Base-by-base conservation (phyloP, 352 stramenopile genomes). In the Phytopythium sindhum region DNA sequence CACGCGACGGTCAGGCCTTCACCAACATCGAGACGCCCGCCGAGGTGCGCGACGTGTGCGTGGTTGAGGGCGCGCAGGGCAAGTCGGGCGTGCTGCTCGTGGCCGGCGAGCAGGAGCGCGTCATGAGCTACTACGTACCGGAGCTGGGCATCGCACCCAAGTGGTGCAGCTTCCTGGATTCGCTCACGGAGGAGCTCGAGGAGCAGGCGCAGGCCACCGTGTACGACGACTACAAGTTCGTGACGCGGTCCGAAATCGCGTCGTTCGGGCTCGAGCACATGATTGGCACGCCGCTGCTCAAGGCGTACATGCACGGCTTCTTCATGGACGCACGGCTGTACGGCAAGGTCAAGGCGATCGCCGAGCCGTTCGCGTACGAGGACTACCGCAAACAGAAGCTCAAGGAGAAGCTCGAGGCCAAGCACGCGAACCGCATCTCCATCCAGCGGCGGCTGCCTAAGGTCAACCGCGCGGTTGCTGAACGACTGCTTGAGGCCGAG, bases 231-330 rank as follows among this genome's bases (percentile, higher is more conserved):
- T 99, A 99, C 81, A 99, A 99, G 73, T 99, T 99, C 77, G 89
- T 99, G 23, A 99, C 96, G 28, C 81, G 90, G 14, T 72, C 96
- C 15, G 97, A 99, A 71, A 85, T 99, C 39, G 81, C 97, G 60
- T 84, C 89, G 26, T 93, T 99, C n/a, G 97, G 97, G 41, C 86
- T 99, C n/a, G 88, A 96, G 59, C 97, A 99, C 68, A 84, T 99
- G 39, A 89, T 99, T 50, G 98, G 98, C 45, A 99, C 97, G 42
- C 93, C 96, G 19, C 68, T 99, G 66, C 83, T 99, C 28, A 93
- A 94, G 70, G 97, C 96, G 12, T 99, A 99, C 84, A 99, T 99
- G 97, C 98, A 99, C 81, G 98, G 98, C 52, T 99, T 98, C 81
- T 99, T 99, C 77, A 99, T 99, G 81, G 97, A 99, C 71, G 97